Evolutionary conservation across 495 filamentous ascomycete genomes (phyloP), one percentile per base, ranked within the genome.

Genomic region (Recurvomyces mirabilis): DNA sequence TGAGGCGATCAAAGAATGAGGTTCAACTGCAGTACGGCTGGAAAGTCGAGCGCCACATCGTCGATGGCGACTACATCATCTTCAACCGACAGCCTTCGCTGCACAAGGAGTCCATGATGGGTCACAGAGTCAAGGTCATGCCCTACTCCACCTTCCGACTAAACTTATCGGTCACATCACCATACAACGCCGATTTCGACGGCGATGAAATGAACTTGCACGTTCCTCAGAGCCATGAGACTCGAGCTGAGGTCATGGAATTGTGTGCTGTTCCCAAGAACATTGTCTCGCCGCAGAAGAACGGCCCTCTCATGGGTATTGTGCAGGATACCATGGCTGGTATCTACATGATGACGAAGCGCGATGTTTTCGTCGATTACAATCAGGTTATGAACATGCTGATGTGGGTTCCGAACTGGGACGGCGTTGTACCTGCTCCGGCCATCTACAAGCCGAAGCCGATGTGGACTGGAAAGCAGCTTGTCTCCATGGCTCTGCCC

Each of bases 31-130:
- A 94, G 52, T 94, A 94, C 58, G 91, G 91, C 15, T 96, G 91
- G 91, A 94, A 93, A 56, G 91, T 99, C 18, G 91, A 99, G 64
- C 79, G 91, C 25, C 91, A 99, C 61, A 75, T 99, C 38, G 77
- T 91, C 47, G 84, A 94, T 56, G 91, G 88, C 29, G 91, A 99
- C 64, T 93, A 81, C 45, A 96, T 99, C 67, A 84, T 99, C 58
- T 99, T 99, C 72, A 99, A 99, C 60, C 91, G 91, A 63, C 91
- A 99, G 58, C 91, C 91, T 0, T 99, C 91, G 6, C 73, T 99
- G 49, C 91, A 99, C 70, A 99, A 99, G 63, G 91, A 99, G 58
- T 96, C 91, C 47, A 99, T 99, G 91, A 99, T 99, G 91, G 91
- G 84, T 64, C 91, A 99, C 67, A 77, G 87, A 40, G 89, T 99